phyloP scores from a whole-genome alignment of 257 asterid species.

The Ballota nigra region DNA sequence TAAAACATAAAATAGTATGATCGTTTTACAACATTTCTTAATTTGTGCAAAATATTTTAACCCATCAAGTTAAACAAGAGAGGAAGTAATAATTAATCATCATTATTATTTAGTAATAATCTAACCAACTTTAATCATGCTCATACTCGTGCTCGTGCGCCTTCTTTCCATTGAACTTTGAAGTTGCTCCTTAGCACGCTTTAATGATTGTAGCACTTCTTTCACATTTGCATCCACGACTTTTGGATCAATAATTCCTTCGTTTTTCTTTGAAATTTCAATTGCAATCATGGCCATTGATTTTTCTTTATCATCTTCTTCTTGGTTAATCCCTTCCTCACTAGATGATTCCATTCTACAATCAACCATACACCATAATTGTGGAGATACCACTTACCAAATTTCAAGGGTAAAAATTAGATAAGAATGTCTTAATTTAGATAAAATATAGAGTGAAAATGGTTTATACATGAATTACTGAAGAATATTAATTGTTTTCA shows the following conservation, averaged over 20 bases:
- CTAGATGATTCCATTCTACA: neutral
- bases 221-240: conserved; percentile 55
- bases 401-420: too few relatives aligned
- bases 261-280: conserved; percentile 25
- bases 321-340: neutral
- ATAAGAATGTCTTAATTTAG: too few relatives aligned
- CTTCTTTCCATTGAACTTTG: conserved; percentile 52
- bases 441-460: too few relatives aligned
- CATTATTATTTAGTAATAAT: neutral
- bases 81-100: neutral
- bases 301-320: neutral
- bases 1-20: too few relatives aligned
- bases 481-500: too few relatives aligned
- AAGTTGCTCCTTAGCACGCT: conserved; percentile 54
- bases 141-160: conserved; percentile 21
- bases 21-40: too few relatives aligned
- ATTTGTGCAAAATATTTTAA: too few relatives aligned
- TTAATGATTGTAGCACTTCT: conserved; percentile 51
- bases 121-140: conserved; percentile 43
- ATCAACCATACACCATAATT: too few relatives aligned
- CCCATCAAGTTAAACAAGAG: neutral
- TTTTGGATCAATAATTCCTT: conserved; percentile 38
- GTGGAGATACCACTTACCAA: too few relatives aligned
- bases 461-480: too few relatives aligned
- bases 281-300: conserved; percentile 51